phyloP scores from a whole-genome alignment of 208 protist species.

The Acanthamoeba polyphaga region DNA sequence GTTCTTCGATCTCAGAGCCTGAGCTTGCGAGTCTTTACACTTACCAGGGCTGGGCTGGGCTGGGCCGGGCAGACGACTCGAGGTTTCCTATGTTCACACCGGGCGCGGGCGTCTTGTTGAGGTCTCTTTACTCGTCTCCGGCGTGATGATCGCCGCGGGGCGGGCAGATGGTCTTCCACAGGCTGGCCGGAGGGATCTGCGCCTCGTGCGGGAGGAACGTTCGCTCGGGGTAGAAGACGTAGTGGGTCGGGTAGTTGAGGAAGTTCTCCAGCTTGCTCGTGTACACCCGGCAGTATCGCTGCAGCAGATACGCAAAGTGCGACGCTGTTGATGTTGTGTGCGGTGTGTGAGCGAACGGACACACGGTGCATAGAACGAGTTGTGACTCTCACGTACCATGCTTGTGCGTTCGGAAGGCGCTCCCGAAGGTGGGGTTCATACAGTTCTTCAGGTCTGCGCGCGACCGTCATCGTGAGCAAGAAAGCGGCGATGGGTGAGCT shows the following conservation, averaged over 20 bases:
- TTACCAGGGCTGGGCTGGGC: no score
- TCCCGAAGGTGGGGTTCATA: conserved; percentile 52
- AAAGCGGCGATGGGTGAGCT: neutral
- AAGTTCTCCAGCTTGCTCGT: conserved; percentile 73
- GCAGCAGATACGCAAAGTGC: conserved; percentile 62
- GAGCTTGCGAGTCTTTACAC: no score
- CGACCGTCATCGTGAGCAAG: neutral
- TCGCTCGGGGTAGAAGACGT: conserved; percentile 62
- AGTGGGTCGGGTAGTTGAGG: conserved; percentile 69
- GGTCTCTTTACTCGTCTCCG: neutral
- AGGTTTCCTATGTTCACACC: neutral
- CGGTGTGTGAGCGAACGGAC: no score
- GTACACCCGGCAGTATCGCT: conserved; percentile 56
- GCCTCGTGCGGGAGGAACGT: conserved; percentile 59
- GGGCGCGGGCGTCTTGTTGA: neutral
- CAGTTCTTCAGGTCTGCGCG: conserved; percentile 58
- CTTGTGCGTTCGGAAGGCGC: conserved; percentile 64
- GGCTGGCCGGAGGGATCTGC: conserved; percentile 36
- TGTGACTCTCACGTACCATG: neutral
- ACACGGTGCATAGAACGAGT: neutral
- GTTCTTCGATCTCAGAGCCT: no score
- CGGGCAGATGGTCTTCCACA: conserved; percentile 69
- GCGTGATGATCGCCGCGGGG: neutral
- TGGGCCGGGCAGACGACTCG: neutral
- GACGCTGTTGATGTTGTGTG: neutral